A percentile compares a stretch with the other conserved stretches of the same genome.
Evolutionary conservation across 2,329 filamentous ascomycete species (phyloP).

Genomic region (Curvularia hawaiiensis): DNA sequence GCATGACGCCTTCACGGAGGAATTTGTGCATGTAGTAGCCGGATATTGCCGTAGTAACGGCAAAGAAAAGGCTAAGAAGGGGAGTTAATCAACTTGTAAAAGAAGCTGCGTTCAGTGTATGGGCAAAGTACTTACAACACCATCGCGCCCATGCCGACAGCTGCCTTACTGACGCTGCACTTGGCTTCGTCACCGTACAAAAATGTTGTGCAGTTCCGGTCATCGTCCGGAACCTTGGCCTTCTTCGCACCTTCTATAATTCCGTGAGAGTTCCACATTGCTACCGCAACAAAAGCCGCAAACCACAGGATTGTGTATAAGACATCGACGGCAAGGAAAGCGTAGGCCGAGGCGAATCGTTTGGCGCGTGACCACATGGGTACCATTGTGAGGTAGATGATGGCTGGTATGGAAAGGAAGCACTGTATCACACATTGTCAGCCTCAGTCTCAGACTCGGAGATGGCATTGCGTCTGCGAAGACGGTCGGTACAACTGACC

Average conservation of each 20-base stretch:
- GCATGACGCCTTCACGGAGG: conserved; percentile 61
- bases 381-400: conserved; percentile 65
- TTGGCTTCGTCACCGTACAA: conserved; percentile 60
- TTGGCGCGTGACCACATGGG: conserved; percentile 65
- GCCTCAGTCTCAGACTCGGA: conserved; percentile 21
- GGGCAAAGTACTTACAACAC: conserved; percentile 55
- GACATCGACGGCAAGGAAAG: conserved; percentile 61
- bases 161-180: conserved; percentile 62
- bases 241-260: conserved; percentile 56
- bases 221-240: conserved; percentile 46
- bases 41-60: conserved; percentile 58
- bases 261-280: conserved; percentile 61
- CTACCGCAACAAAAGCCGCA: conserved; percentile 61
- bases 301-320: conserved; percentile 63
- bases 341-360: conserved; percentile 65
- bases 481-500: conserved; percentile 48
- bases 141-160: conserved; percentile 61
- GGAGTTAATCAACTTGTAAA: conserved; percentile 3
- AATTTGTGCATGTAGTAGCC: conserved; percentile 61
- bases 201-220: conserved; percentile 60
- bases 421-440: conserved; percentile 52
- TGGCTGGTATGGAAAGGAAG: conserved; percentile 62
- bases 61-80: conserved; percentile 57
- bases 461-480: neutral
- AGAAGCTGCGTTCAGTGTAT: neutral